Conservation (phyloP, 129 eudicot species). For the Artemisia argyi region DNA sequence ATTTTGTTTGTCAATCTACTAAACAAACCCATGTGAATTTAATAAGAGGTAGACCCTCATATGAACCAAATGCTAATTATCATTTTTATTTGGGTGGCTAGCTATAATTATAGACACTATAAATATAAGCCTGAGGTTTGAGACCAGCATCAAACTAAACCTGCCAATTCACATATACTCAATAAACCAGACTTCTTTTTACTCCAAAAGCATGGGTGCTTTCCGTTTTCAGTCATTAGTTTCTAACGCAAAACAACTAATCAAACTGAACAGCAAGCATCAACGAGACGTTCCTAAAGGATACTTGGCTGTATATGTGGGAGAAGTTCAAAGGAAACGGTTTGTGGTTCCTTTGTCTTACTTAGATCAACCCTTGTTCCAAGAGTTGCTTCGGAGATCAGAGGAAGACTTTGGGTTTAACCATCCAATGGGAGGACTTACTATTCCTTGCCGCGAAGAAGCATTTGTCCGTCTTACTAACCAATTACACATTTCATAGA, state of each 20-base stretch:
- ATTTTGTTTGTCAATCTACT: too few species aligned
- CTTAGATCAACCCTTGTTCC: constrained; percentile 46
- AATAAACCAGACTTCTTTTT: too few species aligned
- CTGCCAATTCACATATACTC: too few species aligned
- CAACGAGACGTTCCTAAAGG: constrained; percentile 45
- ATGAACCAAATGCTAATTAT: too few species aligned
- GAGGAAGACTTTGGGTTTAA: constrained; percentile 47
- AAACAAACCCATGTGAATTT: too few species aligned
- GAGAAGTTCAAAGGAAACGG: constrained; percentile 40
- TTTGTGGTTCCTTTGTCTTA: constrained; percentile 41
- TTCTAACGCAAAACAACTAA: constrained; percentile 9
- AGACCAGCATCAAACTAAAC: too few species aligned
- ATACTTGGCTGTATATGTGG: constrained; percentile 51
- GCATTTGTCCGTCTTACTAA: constrained; percentile 27
- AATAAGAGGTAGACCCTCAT: too few species aligned
- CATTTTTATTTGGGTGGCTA: too few species aligned
- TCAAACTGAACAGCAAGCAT: constrained; percentile 19
- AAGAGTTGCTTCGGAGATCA: constrained; percentile 32
- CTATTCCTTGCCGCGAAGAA: constrained; percentile 44
- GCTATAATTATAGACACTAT: background rate
- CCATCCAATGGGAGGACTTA: constrained; percentile 18
- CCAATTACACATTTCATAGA: constrained; percentile 10
- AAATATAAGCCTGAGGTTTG: too few species aligned
- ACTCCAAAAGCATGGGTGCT: too few species aligned
- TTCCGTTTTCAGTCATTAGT: too few species aligned